Base-by-base conservation (phyloP, 2,329 filamentous ascomycete genomes). In the Penicillium sp. region DNA sequence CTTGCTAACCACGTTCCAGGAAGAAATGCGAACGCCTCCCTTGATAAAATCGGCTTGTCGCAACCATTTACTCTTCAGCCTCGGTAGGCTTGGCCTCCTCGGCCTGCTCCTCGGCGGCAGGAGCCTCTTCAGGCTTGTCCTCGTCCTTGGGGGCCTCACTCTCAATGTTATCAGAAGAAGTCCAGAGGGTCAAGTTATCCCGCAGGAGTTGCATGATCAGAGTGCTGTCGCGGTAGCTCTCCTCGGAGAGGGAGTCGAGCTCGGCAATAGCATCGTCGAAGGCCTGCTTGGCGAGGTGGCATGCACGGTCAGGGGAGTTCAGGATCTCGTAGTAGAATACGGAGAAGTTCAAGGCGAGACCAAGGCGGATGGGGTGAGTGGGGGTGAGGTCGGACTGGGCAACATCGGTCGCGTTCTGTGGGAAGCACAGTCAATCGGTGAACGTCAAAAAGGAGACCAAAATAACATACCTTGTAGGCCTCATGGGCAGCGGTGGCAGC, bases 271-370 rank as follows among this genome's bases (percentile, higher is more conserved):
- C 93, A 78, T 97, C 93, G 77, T 98, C 93, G 75, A 98, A 98
- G 50, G 95, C 93, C 84, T 98, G 93, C 88, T 98, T 98, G 80
- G 93, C 93, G 68, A 98, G 88, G 78, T 98, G 93, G 87, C 93
- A 98, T 74, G 93, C 93, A 76, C 90, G 91, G 81, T 97, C 93
- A 73, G 93, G 93, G 35, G 93, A 96, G 89, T 97, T 98, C 76
- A 97, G 84, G 78, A 97, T 97, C 86, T 97, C 95, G 81, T 97
- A 96, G 87, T 96, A 96, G 85, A 97, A 97, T 73, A 97, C 93
- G 65, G 93, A 97, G 87, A 98, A 97, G 89, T 97, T 98, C 70
- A 98, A 88, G 68, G 93, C 93, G 73, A 98, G 89, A 79, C 93
- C 93, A 66, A 98, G 91, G 74, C 93, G 93, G 83, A 98, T 98